Evolutionary conservation across 177 flowering plant genomes (phyloP).

Genomic region (Telopea speciosissima): DNA sequence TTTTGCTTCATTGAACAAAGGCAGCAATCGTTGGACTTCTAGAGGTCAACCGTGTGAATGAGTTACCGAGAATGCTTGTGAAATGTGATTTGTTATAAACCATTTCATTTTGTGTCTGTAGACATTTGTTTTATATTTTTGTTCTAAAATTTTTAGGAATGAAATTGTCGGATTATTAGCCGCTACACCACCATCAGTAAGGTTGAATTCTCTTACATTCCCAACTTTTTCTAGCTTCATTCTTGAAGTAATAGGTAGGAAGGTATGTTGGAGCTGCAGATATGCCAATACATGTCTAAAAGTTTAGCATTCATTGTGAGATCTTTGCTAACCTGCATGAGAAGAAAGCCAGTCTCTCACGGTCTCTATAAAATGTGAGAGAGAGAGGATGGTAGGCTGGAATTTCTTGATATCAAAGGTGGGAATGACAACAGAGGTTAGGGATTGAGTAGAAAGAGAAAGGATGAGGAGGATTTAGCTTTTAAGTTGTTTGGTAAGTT

Average conservation of each 20-base stretch:
- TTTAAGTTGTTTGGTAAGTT: no score
- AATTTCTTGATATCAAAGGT: conserved; percentile 47
- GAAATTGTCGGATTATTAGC: conserved; percentile 36
- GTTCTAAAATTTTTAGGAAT: no score
- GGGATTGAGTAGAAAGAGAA: conserved; percentile 7
- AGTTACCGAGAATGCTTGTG: no score
- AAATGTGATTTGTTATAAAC: no score
- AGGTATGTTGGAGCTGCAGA: conserved; percentile 65
- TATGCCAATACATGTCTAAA: conserved; percentile 47
- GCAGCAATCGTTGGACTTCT: no score
- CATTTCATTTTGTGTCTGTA: no score
- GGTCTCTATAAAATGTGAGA: background rate
- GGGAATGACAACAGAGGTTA: conserved; percentile 55
- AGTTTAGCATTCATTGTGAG: conserved; percentile 30
- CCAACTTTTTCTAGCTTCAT: conserved; percentile 19
- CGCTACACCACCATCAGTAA: conserved; percentile 41
- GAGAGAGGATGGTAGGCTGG: conserved; percentile 35
- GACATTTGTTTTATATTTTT: no score
- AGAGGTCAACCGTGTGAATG: no score
- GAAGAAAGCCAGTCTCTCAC: no score
- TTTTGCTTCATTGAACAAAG: no score
- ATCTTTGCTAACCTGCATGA: conserved; percentile 20
- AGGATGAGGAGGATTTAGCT: background rate
- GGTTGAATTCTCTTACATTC: conserved; percentile 27
- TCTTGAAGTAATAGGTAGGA: conserved; percentile 41